Evolutionary conservation across 768 basidiomycete species (phyloP).

Genomic region (Amanita rubescens): DNA sequence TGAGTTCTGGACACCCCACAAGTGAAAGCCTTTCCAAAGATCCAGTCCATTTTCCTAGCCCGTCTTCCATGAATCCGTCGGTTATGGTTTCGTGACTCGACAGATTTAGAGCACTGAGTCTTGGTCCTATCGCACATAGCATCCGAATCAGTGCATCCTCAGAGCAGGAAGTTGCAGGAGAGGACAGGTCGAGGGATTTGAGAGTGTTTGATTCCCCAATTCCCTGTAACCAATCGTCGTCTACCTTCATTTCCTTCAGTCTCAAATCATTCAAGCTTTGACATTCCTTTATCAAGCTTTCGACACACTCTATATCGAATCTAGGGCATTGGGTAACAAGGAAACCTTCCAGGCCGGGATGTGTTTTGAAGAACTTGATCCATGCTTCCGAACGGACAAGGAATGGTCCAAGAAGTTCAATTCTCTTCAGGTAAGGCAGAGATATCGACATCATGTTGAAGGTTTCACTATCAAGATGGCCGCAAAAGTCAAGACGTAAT

Average conservation of each 20-base stretch:
- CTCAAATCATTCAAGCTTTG: constrained; percentile 57
- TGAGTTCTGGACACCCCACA: constrained; percentile 50
- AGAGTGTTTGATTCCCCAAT: constrained; percentile 33
- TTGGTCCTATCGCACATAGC: constrained; percentile 44
- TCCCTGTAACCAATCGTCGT: constrained; percentile 53
- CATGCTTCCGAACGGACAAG: constrained; percentile 70
- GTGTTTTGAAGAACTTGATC: constrained; percentile 63
- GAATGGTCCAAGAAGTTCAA: constrained; percentile 86
- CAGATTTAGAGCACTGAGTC: constrained; percentile 58
- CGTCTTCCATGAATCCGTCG: constrained; percentile 51
- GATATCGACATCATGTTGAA: constrained; percentile 51
- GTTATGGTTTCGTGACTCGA: constrained; percentile 60
- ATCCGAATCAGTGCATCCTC: constrained; percentile 52
- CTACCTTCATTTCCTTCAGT: constrained; percentile 66
- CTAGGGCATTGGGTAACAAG: constrained; percentile 81
- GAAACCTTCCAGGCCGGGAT: constrained; percentile 61
- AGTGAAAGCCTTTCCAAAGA: constrained; percentile 48
- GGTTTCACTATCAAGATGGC: constrained; percentile 62
- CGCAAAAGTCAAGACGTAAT: constrained; percentile 82
- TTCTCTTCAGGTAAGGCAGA: constrained; percentile 56
- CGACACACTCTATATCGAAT: constrained; percentile 66
- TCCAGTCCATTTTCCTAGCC: constrained; percentile 44
- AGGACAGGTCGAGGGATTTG: constrained; percentile 61
- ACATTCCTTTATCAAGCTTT: constrained; percentile 49
- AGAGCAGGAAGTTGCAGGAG: constrained; percentile 46